Base-by-base conservation (phyloP, 2,329 filamentous ascomycete species). In the Cladosporium colombiae region DNA sequence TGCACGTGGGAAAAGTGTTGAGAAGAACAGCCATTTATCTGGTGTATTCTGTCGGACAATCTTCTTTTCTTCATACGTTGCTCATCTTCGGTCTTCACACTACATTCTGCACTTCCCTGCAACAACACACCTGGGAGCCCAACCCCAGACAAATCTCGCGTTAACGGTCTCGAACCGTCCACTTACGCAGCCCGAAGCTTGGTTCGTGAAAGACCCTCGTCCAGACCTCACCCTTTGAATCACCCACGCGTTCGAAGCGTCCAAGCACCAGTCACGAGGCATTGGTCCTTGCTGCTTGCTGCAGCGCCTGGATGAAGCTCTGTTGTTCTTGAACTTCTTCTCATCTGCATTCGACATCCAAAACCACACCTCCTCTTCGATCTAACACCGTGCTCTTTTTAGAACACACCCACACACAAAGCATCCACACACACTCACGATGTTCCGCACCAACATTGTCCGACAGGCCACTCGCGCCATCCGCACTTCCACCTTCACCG, bases 381-480 rank as follows among this genome's bases (percentile, higher is more conserved):
- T 23, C 33, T 46, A 31, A 46, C 56, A 23, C 11, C 3, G 46
- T 29, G 27, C 52, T 53, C 46, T 7, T 21, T 21, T 33, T 29
- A 55, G 37, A 49, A 31, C 40, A 7, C 23, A 21, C 16, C 2
- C 6, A 8, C 23, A 57, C 29, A 57, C 16, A 35, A 40, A 10
- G 7, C 40, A 46, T 10, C n/a, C 35, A 35, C 33, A 21, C 40
- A 46, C 40, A 21, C 8, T 21, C 40, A 62, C 49, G 53, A 77
- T 76, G 75, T 72, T 76, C 69, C 73, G 73, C 65, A 69, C 66
- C 68, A 75, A 63, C 64, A 66, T 77, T 55, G 68, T 76, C 57
- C 68, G 73, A 46, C 75, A 77, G 66, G 71, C 73, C 64, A 71
- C 74, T 37, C 59, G 59, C 29, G 71, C 74, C 53, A 50, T 68